Evolutionary conservation across 2,329 filamentous ascomycete species (phyloP).

Genomic region (Fusarium sp.): DNA sequence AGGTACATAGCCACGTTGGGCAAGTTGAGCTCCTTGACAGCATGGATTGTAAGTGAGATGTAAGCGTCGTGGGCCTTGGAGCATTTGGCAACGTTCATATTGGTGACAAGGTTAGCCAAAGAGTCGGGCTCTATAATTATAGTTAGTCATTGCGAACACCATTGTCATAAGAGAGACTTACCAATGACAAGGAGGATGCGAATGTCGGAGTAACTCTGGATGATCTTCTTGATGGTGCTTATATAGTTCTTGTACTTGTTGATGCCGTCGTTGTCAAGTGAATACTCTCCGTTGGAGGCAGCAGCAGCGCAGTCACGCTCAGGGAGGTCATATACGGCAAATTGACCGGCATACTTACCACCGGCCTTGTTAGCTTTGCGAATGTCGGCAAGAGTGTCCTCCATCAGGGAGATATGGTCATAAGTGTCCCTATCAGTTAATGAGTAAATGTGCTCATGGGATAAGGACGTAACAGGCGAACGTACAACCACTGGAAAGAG

Average conservation of each 20-base stretch:
- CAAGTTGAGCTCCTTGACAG: conserved; percentile 66
- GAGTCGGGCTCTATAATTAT: conserved; percentile 66
- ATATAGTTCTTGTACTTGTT: conserved; percentile 71
- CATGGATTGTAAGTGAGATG: conserved; percentile 65
- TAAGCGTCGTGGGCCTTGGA: conserved; percentile 64
- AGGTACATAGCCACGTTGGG: conserved; percentile 72
- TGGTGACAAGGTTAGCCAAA: conserved; percentile 72
- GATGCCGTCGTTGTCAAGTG: conserved; percentile 65
- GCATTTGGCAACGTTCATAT: conserved; percentile 67
- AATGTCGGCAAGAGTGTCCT: conserved; percentile 62
- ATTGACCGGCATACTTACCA: conserved; percentile 61
- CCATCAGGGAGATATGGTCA: conserved; percentile 64
- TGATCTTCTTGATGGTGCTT: conserved; percentile 61
- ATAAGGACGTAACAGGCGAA: rapidly evolving
- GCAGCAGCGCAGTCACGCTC: conserved; percentile 71
- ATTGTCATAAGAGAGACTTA: conserved; percentile 18
- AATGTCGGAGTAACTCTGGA: conserved; percentile 62
- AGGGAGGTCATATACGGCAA: conserved; percentile 72
- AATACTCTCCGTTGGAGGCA: conserved; percentile 71
- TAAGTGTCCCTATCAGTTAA: conserved; percentile 61
- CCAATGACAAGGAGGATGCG: conserved; percentile 63
- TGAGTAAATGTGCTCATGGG: conserved; percentile 11
- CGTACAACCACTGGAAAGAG: conserved; percentile 68
- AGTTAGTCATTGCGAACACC: not conserved
- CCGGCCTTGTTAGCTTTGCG: conserved; percentile 56